phyloP scores from a whole-genome alignment of 2,329 filamentous ascomycete genomes.

The Colletotrichum siamense region DNA sequence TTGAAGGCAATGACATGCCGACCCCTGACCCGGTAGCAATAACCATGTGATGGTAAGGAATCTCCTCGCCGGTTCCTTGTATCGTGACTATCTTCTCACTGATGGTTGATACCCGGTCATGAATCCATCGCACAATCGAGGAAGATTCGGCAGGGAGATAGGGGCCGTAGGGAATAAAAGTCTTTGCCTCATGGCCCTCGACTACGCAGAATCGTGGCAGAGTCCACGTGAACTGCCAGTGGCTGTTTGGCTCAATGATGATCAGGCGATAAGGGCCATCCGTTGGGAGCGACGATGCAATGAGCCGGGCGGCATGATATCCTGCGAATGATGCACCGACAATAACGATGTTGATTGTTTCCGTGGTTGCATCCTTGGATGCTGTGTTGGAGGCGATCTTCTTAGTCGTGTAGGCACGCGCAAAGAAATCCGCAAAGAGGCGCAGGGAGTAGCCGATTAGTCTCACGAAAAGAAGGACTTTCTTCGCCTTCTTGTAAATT shows the following conservation, averaged over 20 bases:
- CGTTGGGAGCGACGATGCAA: slow-evolving; percentile 53
- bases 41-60: slow-evolving; percentile 61
- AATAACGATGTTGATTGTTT: slow-evolving; percentile 55
- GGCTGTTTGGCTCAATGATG: slow-evolving; percentile 63
- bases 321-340: slow-evolving; percentile 66
- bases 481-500: slow-evolving; percentile 30
- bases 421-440: background rate
- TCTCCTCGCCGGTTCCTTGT: slow-evolving; percentile 41
- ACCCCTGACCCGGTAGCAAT: slow-evolving; percentile 61
- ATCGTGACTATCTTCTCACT: slow-evolving; percentile 43
- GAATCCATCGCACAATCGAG: slow-evolving; percentile 44
- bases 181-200: slow-evolving; percentile 60
- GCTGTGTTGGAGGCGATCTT: slow-evolving; percentile 5
- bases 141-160: slow-evolving; percentile 39
- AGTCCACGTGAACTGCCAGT: slow-evolving; percentile 67
- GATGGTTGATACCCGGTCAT: slow-evolving; percentile 46
- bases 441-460: slow-evolving; percentile 30
- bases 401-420: slow-evolving; percentile 18
- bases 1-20: slow-evolving; percentile 50
- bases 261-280: slow-evolving; percentile 54
- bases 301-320: slow-evolving; percentile 50
- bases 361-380: slow-evolving; percentile 13
- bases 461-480: slow-evolving; percentile 32
- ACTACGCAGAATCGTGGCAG: slow-evolving; percentile 65
- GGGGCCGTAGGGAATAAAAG: slow-evolving; percentile 63